Evolutionary conservation across 2,329 filamentous ascomycete species (phyloP), one percentile per base, ranked within the genome.

Genomic region (Drechslerella stenobrocha): DNA sequence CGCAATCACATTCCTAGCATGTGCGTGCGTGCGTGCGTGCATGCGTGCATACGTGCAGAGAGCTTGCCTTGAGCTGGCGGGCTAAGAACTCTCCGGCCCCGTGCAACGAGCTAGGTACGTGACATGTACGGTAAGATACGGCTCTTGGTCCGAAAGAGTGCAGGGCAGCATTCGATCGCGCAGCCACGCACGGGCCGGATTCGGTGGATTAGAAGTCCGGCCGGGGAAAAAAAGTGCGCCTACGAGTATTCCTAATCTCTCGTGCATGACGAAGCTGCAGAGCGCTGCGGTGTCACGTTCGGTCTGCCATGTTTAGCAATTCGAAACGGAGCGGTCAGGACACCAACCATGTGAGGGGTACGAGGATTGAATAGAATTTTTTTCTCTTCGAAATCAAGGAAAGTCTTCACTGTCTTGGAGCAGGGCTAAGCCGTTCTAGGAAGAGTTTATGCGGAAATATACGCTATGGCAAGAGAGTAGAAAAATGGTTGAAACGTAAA

Each of bases 1-100:
- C 37, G 37, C 37, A 42, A 42, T 42, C 37, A 42, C 37, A 42
- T 42, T 42, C 37, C 37, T 42, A 42, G 7, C 37, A 42, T 42
- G 37, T 42, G 37, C 37, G 7, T 42, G 37, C 37, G 11, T n/a
- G n/a, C n/a, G n/a, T n/a, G n/a, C n/a, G n/a, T n/a, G n/a, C n/a
- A n/a, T n/a, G n/a, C n/a, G n/a, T n/a, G n/a, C n/a, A n/a, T n/a
- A n/a, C n/a, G n/a, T 30, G 28, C 28, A 30, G 28, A 5, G 28
- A 30, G 28, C 5, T 30, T 30, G 5, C 11, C 11, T 30, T 11
- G 11, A 30, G 11, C 11, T 11, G 11, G 11, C 28, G 18, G 15
- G 37, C 4, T 5, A 18, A 18, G 37, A 42, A 42, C 37, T 42
- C 37, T 18, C 11, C 5, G 28, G 5, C 15, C 37, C 22, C 37